Percentiles rank a stretch among this genome's conserved stretches.
These are phyloP conservation scores for Ceratobasidium sp. DNA, from an alignment of 1,284 basidiomycete species.

Conservation along the genomic window DNA sequence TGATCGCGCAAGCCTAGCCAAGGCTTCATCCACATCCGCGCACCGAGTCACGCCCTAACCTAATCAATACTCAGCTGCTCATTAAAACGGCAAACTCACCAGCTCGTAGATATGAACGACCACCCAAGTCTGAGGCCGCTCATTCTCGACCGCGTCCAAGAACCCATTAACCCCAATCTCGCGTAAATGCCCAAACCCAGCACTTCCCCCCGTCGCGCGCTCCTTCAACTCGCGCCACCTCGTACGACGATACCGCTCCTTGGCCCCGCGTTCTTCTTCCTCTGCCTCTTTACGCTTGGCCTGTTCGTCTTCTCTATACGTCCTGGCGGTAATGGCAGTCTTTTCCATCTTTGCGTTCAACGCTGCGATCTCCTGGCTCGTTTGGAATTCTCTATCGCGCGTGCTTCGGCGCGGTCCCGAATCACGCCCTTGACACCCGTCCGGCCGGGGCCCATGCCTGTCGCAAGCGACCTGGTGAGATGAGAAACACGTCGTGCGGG, in stretches of 20 bases:
- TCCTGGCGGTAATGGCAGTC: conserved; percentile 62
- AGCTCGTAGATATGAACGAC: conserved; percentile 84
- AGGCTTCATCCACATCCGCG: conserved; percentile 68
- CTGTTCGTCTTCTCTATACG: conserved; percentile 72
- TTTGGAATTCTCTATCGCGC: conserved; percentile 58
- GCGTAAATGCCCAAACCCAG: conserved; percentile 74
- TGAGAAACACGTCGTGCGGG: conserved; percentile 41
- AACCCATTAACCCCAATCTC: conserved; percentile 80
- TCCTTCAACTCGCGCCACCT: conserved; percentile 53
- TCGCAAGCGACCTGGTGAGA: conserved; percentile 14
- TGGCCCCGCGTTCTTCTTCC: conserved; percentile 45
- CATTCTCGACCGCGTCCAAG: conserved; percentile 75
- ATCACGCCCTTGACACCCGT: conserved; percentile 87
- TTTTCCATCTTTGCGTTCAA: conserved; percentile 65
- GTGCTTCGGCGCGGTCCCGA: conserved; percentile 73
- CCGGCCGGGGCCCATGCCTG: conserved; percentile 79
- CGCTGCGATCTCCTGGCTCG: conserved; percentile 58
- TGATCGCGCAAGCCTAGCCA: conserved; percentile 69
- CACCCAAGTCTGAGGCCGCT: conserved; percentile 73
- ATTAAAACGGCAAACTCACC: conserved; percentile 51
- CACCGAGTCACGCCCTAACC: conserved; percentile 71
- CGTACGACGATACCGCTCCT: conserved; percentile 44
- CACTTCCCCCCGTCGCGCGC: conserved; percentile 22
- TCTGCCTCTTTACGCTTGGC: conserved; percentile 51
- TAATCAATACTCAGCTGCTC: not conserved